These are phyloP conservation scores for Chaetomium cochliodes DNA, from an alignment of 495 filamentous ascomycete species.

Conservation along the genomic window DNA sequence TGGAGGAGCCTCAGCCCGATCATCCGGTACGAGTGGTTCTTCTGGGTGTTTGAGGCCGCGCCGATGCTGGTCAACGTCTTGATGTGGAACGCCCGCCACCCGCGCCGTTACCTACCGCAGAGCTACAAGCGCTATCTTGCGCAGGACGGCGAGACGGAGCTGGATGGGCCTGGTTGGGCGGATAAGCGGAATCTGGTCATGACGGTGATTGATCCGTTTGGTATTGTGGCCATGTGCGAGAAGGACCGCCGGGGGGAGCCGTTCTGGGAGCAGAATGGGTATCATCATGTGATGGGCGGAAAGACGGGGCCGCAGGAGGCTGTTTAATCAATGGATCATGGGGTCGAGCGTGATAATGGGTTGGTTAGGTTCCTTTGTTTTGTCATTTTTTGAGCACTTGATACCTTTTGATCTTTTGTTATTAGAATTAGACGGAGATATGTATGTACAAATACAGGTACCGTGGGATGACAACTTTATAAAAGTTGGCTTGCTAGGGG, in stretches of 20 bases:
- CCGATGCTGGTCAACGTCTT: conserved; percentile 63
- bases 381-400: no score
- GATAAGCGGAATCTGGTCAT: conserved; percentile 53
- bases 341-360: not conserved
- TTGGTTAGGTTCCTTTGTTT: not conserved
- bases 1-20: conserved; percentile 46
- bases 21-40: conserved; percentile 67
- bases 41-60: conserved; percentile 67
- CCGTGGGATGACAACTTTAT: no score
- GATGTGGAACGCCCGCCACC: conserved; percentile 63
- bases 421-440: no score
- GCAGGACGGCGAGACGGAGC: conserved; percentile 63
- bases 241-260: conserved; percentile 35
- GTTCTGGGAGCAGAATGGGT: conserved; percentile 15
- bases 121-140: conserved; percentile 64
- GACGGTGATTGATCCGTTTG: conserved; percentile 68
- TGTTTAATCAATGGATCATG: not conserved
- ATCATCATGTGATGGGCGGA: conserved; percentile 2
- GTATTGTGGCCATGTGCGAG: conserved; percentile 55
- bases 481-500: no score
- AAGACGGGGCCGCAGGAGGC: not conserved
- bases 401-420: no score
- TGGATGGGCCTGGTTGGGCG: conserved; percentile 61
- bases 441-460: no score
- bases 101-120: conserved; percentile 58